These are phyloP conservation scores for Globisporangium canariense DNA, from an alignment of 352 stramenopile species.

Conservation along the genomic window DNA sequence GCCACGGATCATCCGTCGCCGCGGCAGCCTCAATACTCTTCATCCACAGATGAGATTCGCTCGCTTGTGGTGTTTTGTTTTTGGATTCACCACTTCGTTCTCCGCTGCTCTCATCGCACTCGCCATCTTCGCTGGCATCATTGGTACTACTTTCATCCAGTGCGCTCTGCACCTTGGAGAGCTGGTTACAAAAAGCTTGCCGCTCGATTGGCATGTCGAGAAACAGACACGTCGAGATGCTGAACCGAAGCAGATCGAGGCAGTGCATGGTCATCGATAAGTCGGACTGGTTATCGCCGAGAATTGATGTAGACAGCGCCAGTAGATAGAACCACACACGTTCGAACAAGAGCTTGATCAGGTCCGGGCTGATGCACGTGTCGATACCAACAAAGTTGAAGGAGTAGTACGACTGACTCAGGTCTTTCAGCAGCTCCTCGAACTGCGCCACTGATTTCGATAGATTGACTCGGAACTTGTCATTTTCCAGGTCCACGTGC, in stretches of 20 bases:
- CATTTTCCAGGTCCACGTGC: constrained; percentile 56
- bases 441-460: constrained; percentile 77
- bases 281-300: constrained; percentile 76
- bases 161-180: constrained; percentile 69
- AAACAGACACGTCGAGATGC: constrained; percentile 83
- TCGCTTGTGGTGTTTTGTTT: neutral
- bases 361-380: constrained; percentile 81
- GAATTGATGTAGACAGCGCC: constrained; percentile 79
- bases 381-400: constrained; percentile 93
- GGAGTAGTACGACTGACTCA: constrained; percentile 72
- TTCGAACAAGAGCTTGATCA: constrained; percentile 92
- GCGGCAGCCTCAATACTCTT: constrained; percentile 64
- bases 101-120: neutral
- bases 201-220: constrained; percentile 72
- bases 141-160: constrained; percentile 33
- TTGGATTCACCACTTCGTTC: neutral
- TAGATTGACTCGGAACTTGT: constrained; percentile 71
- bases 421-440: constrained; percentile 83
- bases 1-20: constrained; percentile 66
- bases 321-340: constrained; percentile 95
- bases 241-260: constrained; percentile 75
- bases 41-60: constrained; percentile 37
- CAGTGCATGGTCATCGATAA: constrained; percentile 78
- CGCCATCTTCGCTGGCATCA: neutral
- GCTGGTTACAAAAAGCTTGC: constrained; percentile 71